Conservation (phyloP, 768 basidiomycete species). For the Lactarius hengduanensis region DNA sequence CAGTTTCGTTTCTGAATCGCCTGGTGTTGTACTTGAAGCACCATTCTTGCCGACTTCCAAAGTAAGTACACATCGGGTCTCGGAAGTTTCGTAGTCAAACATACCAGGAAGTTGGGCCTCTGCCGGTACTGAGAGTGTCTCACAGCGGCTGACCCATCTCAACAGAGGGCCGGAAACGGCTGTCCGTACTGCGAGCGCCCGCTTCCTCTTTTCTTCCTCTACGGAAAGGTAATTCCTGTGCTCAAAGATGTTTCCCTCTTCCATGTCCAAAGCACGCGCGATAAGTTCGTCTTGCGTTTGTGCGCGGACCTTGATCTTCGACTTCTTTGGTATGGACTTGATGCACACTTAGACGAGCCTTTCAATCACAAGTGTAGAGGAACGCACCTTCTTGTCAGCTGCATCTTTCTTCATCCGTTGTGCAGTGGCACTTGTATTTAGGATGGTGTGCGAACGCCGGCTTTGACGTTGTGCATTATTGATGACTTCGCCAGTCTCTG, state of each 20-base stretch:
- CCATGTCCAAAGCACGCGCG: constrained; percentile 77
- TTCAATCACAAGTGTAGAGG: not conserved
- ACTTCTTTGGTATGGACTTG: constrained; percentile 56
- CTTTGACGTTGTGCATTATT: constrained; percentile 51
- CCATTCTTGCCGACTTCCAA: not conserved
- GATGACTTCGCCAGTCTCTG: constrained; percentile 60
- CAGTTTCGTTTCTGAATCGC: not conserved
- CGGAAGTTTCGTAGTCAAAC: not conserved
- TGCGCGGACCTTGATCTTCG: constrained; percentile 48
- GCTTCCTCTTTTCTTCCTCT: constrained; percentile 81
- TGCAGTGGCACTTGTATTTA: constrained; percentile 67
- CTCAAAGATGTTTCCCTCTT: constrained; percentile 79
- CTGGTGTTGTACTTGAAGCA: not conserved
- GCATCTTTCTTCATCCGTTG: constrained; percentile 62
- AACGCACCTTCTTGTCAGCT: constrained; percentile 57
- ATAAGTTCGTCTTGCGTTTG: constrained; percentile 85
- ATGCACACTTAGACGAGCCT: constrained; percentile 28
- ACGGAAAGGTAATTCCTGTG: constrained; percentile 75
- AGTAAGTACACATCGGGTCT: not conserved
- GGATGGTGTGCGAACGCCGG: constrained; percentile 63
- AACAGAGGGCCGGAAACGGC: constrained; percentile 63
- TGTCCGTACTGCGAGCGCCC: constrained; percentile 60
- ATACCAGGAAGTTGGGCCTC: constrained; percentile 38
- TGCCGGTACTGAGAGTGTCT: constrained; percentile 48
- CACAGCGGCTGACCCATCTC: constrained; percentile 67